These are phyloP conservation scores for Acephala macrosclerotiorum DNA, from an alignment of 2,329 filamentous ascomycete genomes.

Conservation along the genomic window DNA sequence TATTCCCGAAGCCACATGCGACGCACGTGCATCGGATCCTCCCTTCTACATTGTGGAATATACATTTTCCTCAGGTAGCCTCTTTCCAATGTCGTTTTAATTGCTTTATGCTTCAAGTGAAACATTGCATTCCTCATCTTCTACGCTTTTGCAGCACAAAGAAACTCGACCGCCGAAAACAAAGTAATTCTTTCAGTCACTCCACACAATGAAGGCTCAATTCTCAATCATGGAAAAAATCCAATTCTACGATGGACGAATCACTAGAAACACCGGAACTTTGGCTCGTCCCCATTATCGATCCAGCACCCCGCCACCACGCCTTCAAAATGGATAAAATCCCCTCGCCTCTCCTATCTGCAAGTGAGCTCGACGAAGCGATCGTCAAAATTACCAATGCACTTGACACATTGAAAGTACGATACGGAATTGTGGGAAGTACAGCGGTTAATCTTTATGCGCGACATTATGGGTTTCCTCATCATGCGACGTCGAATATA, in stretches of 20 bases:
- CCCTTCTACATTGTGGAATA: no score
- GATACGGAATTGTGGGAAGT: conserved; percentile 7
- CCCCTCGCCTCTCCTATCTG: neutral
- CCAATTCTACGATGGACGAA: neutral
- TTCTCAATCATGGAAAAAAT: neutral
- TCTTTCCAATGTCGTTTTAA: no score
- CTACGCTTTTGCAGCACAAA: neutral
- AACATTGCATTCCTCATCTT: neutral
- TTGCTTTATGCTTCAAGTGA: conserved; percentile 8
- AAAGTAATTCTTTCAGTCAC: neutral
- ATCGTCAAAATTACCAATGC: conserved; percentile 3
- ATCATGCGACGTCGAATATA: conserved; percentile 1
- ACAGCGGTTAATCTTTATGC: conserved; percentile 8
- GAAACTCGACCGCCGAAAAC: neutral
- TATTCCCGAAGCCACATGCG: no score
- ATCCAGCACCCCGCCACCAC: neutral
- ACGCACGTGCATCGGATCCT: no score
- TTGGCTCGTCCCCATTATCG: neutral
- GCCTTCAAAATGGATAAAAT: neutral
- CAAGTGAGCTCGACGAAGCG: conserved; percentile 7
- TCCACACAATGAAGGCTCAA: neutral
- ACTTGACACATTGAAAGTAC: neutral
- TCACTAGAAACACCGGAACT: neutral
- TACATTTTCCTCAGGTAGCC: no score
- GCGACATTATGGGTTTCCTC: neutral